Evolutionary conservation across 139 green algal species (phyloP), one percentile per base, ranked within the genome.

Genomic region (Monoraphidium neglectum): DNA sequence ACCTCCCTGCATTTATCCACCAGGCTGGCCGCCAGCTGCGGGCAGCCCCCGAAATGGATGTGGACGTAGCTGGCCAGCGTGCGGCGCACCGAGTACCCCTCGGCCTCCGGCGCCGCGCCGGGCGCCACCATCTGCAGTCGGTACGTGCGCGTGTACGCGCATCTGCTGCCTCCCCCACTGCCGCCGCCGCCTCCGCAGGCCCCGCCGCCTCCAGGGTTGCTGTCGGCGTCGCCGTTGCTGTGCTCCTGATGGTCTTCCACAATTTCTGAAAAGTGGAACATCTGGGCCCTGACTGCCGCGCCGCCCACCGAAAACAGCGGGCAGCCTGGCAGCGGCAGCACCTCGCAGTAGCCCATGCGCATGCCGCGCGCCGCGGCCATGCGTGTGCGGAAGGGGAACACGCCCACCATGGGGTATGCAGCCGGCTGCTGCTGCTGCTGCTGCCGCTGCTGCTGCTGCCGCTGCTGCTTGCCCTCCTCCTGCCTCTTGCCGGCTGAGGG

Each of bases 61-160:
- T 97, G 92, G 32, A 96, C 87, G 60, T 95, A 95, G 61, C 81
- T 92, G 38, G 86, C 93, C 33, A 97, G 77, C 33, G 94, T 90
- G 66, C 88, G 87, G 21, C 77, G 63, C 56, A 56, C 51, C 28
- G 66, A 79, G 74, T 91, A 97, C 10, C 93, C 93, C 68, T 96
- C 92, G 32, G 61, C 36, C 15, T 23, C 24, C 10, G 61, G 33
- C 10, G 38, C 24, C 23, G 72, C 72, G 13, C 61, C 72, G 24
- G 72, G 59, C 23, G 37, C 15, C 26, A 66, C 32, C 49, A 36
- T 49, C 40, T 21, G 43, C 33, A 68, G 36, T 8, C 40, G 26
- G 46, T 78, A 78, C 5, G 60, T 72, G 24, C 23, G 28, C n/a
- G 57, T 30, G n/a, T 6, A n/a, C 40, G 37, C 37, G 23, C 32